Evolutionary conservation across 805 yeast genomes (phyloP).

Genomic region (Saturnispora mendoncae): DNA sequence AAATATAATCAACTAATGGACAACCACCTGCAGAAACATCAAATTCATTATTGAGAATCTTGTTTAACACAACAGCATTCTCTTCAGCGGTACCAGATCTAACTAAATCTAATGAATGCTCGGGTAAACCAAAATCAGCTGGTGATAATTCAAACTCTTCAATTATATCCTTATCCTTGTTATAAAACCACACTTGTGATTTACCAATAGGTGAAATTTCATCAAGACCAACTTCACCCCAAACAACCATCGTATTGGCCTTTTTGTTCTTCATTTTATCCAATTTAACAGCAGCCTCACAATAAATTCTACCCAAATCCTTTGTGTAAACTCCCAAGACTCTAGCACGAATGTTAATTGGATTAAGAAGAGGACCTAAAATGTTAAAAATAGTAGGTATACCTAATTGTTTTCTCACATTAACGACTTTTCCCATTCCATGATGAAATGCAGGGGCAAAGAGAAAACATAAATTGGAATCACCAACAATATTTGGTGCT

Average conservation of each 20-base stretch:
- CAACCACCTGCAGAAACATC: constrained; percentile 36
- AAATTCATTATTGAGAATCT: constrained; percentile 36
- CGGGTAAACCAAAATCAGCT: constrained; percentile 69
- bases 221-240: constrained; percentile 87
- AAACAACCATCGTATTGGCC: constrained; percentile 69
- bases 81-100: constrained; percentile 80
- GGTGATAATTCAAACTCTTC: constrained; percentile 47
- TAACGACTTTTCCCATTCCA: constrained; percentile 78
- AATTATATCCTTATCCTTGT: constrained; percentile 34
- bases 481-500: constrained; percentile 48
- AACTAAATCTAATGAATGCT: constrained; percentile 60
- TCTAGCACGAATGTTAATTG: constrained; percentile 71
- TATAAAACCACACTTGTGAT: constrained; percentile 67
- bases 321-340: constrained; percentile 86
- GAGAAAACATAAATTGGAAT: constrained; percentile 53
- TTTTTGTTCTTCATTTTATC: constrained; percentile 39
- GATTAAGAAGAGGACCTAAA: constrained; percentile 89
- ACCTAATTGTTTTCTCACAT: constrained; percentile 68
- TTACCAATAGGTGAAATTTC: constrained; percentile 87
- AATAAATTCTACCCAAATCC: constrained; percentile 71
- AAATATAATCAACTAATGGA: constrained; percentile 82
- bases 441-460: constrained; percentile 94
- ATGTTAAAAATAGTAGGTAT: constrained; percentile 92
- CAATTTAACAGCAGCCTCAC: constrained; percentile 64
- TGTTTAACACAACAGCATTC: constrained; percentile 56